These are phyloP conservation scores for Lizanozyma gosingica DNA, from an alignment of 1,139 yeast genomes.

Conservation along the genomic window DNA sequence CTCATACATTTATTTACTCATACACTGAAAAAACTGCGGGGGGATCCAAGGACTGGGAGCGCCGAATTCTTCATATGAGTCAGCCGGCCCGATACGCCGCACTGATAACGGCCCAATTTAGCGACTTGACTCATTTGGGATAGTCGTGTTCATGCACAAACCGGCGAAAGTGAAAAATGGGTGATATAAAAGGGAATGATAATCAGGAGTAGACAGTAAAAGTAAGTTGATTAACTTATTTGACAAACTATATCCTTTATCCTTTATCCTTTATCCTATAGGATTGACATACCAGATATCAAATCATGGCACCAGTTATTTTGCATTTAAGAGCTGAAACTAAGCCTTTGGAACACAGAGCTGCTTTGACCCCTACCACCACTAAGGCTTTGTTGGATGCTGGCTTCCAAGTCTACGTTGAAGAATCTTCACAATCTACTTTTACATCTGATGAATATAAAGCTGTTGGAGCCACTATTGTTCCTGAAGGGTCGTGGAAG, in stretches of 20 bases:
- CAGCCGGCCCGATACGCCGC: not conserved
- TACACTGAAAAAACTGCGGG: no score
- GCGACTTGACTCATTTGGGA: not conserved
- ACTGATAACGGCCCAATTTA: not conserved
- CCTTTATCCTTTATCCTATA: no score
- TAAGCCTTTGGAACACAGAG: constrained; percentile 95
- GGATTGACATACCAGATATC: no score
- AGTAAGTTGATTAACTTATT: no score
- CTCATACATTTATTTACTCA: no score
- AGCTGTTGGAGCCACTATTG: constrained; percentile 75
- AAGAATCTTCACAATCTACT: constrained; percentile 76
- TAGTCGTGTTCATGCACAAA: no score
- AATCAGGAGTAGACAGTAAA: no score
- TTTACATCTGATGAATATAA: constrained; percentile 70
- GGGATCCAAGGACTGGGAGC: no score
- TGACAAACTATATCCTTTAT: no score
- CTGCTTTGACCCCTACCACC: constrained; percentile 89
- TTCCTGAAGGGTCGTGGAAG: constrained; percentile 90
- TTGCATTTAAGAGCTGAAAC: constrained; percentile 91
- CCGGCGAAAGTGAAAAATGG: no score
- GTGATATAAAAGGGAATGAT: no score
- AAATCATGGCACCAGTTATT: constrained; percentile 33
- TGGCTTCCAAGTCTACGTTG: constrained; percentile 84
- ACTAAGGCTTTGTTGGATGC: constrained; percentile 77
- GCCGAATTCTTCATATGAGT: not conserved